These are phyloP conservation scores for Setomelanomma holmii DNA, from an alignment of 2,329 filamentous ascomycete species.

Conservation along the genomic window DNA sequence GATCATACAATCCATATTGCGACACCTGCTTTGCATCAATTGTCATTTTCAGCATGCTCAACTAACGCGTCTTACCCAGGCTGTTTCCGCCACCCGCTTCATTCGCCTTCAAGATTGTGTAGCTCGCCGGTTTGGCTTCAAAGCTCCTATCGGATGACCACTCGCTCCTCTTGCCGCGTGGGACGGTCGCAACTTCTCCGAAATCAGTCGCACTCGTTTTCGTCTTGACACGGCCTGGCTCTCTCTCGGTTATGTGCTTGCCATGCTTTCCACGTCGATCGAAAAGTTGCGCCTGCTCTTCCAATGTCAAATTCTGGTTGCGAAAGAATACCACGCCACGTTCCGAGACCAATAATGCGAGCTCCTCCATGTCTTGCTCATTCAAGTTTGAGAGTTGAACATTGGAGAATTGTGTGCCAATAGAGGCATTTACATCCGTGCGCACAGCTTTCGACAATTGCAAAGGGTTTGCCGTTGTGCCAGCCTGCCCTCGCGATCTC, in stretches of 20 bases:
- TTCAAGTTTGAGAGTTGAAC: constrained; percentile 54
- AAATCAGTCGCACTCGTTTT: background rate
- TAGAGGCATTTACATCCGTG: constrained; percentile 19
- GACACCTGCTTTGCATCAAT: constrained; percentile 1
- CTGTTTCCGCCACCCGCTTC: constrained; percentile 1
- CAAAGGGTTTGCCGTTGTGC: background rate
- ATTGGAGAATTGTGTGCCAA: constrained; percentile 21
- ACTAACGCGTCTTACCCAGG: constrained; percentile 1
- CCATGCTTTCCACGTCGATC: constrained; percentile 1
- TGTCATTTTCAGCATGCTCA: background rate
- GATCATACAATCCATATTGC: constrained; percentile 21
- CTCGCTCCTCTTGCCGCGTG: background rate
- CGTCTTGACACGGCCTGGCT: background rate
- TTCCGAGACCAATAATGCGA: constrained; percentile 59
- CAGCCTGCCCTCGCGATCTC: background rate
- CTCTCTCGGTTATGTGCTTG: constrained; percentile 1
- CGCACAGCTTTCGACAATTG: constrained; percentile 17
- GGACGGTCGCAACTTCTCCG: background rate
- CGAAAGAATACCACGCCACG: constrained; percentile 62
- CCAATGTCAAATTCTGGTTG: constrained; percentile 49
- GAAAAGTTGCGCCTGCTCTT: constrained; percentile 3
- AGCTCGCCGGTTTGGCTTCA: constrained; percentile 11
- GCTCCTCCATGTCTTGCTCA: constrained; percentile 52
- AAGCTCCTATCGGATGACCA: constrained; percentile 9
- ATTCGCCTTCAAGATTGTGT: constrained; percentile 5